Evolutionary conservation across 257 asterid species (phyloP).

Genomic region (Fraxinus americana): DNA sequence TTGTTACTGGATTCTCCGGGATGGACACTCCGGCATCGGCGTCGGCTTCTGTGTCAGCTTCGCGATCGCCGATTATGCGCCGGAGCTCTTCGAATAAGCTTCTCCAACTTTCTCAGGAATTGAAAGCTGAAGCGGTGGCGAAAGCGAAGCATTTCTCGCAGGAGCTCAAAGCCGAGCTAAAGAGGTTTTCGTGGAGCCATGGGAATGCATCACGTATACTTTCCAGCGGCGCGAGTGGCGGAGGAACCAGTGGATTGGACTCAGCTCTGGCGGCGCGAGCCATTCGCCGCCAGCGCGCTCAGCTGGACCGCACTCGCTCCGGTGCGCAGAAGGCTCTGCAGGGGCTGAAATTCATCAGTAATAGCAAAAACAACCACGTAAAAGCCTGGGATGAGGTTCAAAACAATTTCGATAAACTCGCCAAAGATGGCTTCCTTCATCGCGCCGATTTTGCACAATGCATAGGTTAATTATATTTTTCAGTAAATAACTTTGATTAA

Average conservation of each 20-base stretch:
- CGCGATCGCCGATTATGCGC: slow-evolving; percentile 69
- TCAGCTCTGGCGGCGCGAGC: slow-evolving; percentile 89
- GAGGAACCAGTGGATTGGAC: slow-evolving; percentile 16
- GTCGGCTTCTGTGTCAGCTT: slow-evolving; percentile 39
- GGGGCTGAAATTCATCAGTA: slow-evolving; percentile 84
- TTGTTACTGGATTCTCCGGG: slow-evolving; percentile 32
- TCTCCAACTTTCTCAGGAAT: slow-evolving; percentile 76
- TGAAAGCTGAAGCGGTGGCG: slow-evolving; percentile 83
- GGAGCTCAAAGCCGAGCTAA: slow-evolving; percentile 59
- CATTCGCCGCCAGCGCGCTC: slow-evolving; percentile 93
- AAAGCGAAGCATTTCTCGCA: slow-evolving; percentile 90
- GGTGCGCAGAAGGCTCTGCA: slow-evolving; percentile 84
- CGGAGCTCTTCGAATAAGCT: slow-evolving; percentile 74
- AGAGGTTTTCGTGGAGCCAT: slow-evolving; percentile 78
- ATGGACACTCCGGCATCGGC: slow-evolving; percentile 37
- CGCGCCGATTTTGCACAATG: slow-evolving; percentile 92
- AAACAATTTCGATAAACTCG: slow-evolving; percentile 63
- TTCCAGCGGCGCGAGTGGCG: slow-evolving; percentile 58
- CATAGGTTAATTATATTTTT: slow-evolving; percentile 58
- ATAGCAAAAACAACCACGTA: slow-evolving; percentile 57
- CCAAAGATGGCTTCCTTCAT: slow-evolving; percentile 73
- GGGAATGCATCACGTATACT: slow-evolving; percentile 57
- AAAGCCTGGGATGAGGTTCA: slow-evolving; percentile 87
- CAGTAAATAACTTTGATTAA: no score
- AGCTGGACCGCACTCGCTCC: slow-evolving; percentile 95